Evolutionary conservation across 805 yeast genomes (phyloP).

Genomic region (Saccharomycopsis olivae): DNA sequence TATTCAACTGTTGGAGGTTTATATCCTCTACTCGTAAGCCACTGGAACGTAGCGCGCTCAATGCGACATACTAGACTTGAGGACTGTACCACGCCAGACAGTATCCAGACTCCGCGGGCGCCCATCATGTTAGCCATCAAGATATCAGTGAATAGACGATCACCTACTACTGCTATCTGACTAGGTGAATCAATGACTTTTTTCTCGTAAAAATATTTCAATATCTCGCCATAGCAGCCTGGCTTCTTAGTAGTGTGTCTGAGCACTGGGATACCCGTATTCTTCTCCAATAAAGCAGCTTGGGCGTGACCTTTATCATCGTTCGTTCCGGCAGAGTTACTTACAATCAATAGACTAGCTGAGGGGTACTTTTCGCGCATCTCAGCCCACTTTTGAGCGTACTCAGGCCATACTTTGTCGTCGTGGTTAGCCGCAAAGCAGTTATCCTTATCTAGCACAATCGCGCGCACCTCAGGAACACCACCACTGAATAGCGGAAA

Average conservation of each 20-base stretch:
- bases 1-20: too few species aligned
- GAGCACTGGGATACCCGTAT: slow-evolving; percentile 60
- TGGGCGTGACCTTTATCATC: slow-evolving; percentile 54
- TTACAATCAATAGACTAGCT: slow-evolving; percentile 61
- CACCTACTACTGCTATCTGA: slow-evolving; percentile 83
- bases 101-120: slow-evolving; percentile 72
- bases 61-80: too few species aligned
- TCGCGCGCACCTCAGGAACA: slow-evolving; percentile 42
- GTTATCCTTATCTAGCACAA: slow-evolving; percentile 90
- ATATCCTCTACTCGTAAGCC: too few species aligned
- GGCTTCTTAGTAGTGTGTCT: slow-evolving; percentile 73
- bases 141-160: slow-evolving; percentile 82
- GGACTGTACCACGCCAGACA: too few species aligned
- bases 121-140: slow-evolving; percentile 95
- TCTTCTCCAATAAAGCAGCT: slow-evolving; percentile 50
- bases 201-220: slow-evolving; percentile 43
- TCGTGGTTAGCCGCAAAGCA: slow-evolving; percentile 84
- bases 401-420: slow-evolving; percentile 70
- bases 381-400: slow-evolving; percentile 43
- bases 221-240: slow-evolving; percentile 63
- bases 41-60: too few species aligned
- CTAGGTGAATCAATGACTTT: slow-evolving; percentile 36
- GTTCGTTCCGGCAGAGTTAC: slow-evolving; percentile 87
- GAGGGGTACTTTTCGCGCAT: slow-evolving; percentile 49
- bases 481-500: slow-evolving; percentile 23